These are phyloP conservation scores for Solioccasus polychromus DNA, from an alignment of 768 basidiomycete genomes.

Conservation along the genomic window DNA sequence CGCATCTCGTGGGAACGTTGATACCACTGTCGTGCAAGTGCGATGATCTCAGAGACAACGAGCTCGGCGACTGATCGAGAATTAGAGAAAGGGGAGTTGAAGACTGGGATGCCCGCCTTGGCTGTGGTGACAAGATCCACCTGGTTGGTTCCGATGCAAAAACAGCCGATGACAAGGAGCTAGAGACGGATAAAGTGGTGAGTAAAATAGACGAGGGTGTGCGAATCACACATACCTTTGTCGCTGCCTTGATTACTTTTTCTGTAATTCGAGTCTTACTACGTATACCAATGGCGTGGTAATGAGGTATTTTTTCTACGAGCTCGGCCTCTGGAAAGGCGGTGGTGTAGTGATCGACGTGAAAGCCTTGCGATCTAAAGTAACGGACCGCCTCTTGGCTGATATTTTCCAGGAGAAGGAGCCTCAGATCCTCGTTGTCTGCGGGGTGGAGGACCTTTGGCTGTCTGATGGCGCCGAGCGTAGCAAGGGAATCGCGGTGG, in stretches of 20 bases:
- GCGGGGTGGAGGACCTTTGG: slow-evolving; percentile 77
- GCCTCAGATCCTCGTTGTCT: slow-evolving; percentile 75
- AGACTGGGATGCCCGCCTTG: slow-evolving; percentile 90
- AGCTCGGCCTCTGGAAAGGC: slow-evolving; percentile 95
- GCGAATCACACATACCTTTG: slow-evolving; percentile 55
- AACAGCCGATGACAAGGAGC: slow-evolving; percentile 96
- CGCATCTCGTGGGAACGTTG: slow-evolving; percentile 88
- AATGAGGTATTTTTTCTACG: slow-evolving; percentile 72
- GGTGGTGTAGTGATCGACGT: slow-evolving; percentile 84
- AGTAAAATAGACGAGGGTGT: not conserved
- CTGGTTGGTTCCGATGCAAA: slow-evolving; percentile 99
- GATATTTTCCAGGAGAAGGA: slow-evolving; percentile 94
- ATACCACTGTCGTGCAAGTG: slow-evolving; percentile 89
- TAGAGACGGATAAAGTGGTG: slow-evolving; percentile 29
- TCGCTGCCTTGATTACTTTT: slow-evolving; percentile 80
- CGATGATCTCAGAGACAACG: slow-evolving; percentile 91
- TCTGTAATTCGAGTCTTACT: slow-evolving; percentile 97
- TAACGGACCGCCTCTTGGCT: slow-evolving; percentile 82
- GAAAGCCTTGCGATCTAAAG: slow-evolving; percentile 81
- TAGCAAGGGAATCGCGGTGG: slow-evolving; percentile 31
- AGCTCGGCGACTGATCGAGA: slow-evolving; percentile 98
- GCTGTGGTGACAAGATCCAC: slow-evolving; percentile 86
- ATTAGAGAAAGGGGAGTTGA: slow-evolving; percentile 99
- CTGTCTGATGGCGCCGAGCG: slow-evolving; percentile 42
- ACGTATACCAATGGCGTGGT: slow-evolving; percentile 95